Base-by-base conservation (phyloP, 495 filamentous ascomycete species). In the Tuber calosporum region DNA sequence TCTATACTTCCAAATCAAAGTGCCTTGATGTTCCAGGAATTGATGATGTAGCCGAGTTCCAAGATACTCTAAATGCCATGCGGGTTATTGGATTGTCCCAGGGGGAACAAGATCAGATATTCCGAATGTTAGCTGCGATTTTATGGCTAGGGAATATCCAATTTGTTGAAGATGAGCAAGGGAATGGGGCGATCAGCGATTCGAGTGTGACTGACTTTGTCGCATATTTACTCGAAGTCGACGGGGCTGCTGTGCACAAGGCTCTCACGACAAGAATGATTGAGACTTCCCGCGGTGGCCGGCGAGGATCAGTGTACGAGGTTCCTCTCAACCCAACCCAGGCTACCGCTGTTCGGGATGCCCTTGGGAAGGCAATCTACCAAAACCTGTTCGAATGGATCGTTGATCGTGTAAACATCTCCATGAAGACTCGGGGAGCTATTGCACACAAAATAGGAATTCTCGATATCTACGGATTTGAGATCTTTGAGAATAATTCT, bases 331-430 rank as follows among this genome's bases (percentile, higher is more conserved):
- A 99, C 82, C 89, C 88, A 15, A 87, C 91, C 4, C 96, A 99
- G 83, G 96, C 96, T n/a, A 86, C 86, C 68, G 89, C 96, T n/a
- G 94, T 96, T 34, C 88, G 93, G 77, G 96, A 99, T 85, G 96
- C 95, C 39, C 85, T 99, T 58, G 87, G 93, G 42, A 98, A 95
- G 86, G 95, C 89, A 38, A 93, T 99, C 72, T 99, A 99, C 81
- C 90, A 93, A 86, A 98, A 97, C 81, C 86, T 99, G 66, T 99
- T 99, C 79, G 95, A 99, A 82, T 99, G 95, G 95, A 98, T 99
- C 76, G 93, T 98, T 41, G 88, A 90, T 74, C 90, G 96, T 75
- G 91, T 98, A 74, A 99, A 99, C 79, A 86, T 89, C 69, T 97
- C 95, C 15, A 83, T 99, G 78, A 88, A 90, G 83, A 93, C 95